Base-by-base conservation (phyloP, 371 early-diverging fungal genomes). In the Homolaphlyctis polyrhiza region DNA sequence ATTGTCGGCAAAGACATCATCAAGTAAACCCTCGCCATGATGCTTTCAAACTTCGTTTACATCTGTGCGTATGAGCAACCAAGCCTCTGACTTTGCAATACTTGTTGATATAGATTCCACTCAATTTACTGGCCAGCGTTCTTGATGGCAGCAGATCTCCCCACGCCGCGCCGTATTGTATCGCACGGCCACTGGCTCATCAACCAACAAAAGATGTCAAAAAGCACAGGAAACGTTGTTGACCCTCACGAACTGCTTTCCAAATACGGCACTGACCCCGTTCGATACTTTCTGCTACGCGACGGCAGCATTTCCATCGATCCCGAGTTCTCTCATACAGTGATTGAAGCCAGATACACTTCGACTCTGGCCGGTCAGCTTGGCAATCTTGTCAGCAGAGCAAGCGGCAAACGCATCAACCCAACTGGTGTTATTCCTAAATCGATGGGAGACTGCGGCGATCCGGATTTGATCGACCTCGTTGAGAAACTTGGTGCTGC, bases 81-180 rank as follows among this genome's bases (percentile, higher is more conserved):
- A 45, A 45, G 23, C 18, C 39, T 34, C 63, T 64, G 23, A 62
- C 62, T n/a, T n/a, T n/a, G n/a, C n/a, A n/a, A n/a, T n/a, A n/a
- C n/a, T 2, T 54, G 29, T 23, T 35, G 27, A 25, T 30, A 49
- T 57, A 85, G 90, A 51, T 96, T 96, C 74, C 98, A 97, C 71
- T 91, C 94, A 0, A 87, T 96, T 23, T 96, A 92, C 68, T 96
- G 96, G 95, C 96, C 96, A 0, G 96, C 95, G 0, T 90, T 97
- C 65, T 71, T 96, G 58, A 84, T 96, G 85, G 96, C 96, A 0
- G 91, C 91, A 4, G 85, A 78, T 0, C 71, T 96, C 30, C 87
- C 87, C 0, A 74, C 89, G 25, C 96, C 97, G 0, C 73, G 80
- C 36, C 81, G 82, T 35, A 91, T 97, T 60, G 64, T 96, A 32